Percentiles rank a stretch among this genome's conserved stretches.
phyloP scores from a whole-genome alignment of 108 stramenopile species.

The Cyclotella baltica region DNA sequence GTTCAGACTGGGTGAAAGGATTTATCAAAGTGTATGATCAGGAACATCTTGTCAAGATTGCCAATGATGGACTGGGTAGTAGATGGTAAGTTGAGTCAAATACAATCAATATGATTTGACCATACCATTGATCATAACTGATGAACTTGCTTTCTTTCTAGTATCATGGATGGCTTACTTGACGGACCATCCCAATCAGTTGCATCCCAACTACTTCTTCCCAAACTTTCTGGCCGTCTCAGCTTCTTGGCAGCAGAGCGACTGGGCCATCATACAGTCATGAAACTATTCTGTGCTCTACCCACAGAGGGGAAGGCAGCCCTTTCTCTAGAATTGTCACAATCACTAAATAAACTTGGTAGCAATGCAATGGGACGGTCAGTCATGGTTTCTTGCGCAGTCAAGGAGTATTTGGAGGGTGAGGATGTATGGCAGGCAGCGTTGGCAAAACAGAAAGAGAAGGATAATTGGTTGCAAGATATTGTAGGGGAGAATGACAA shows the following conservation, averaged over 20 bases:
- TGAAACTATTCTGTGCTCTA: conserved; percentile 72
- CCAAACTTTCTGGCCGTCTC: conserved; percentile 65
- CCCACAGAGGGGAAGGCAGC: conserved; percentile 70
- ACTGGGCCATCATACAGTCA: conserved; percentile 84
- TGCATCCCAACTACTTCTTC: conserved; percentile 55
- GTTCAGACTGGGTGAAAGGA: conserved; percentile 67
- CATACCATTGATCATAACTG: not conserved
- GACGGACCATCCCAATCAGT: conserved; percentile 63
- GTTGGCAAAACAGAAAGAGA: conserved; percentile 46
- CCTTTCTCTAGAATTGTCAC: conserved; percentile 69
- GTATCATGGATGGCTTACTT: conserved; percentile 80
- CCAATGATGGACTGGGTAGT: conserved; percentile 86
- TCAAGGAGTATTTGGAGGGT: conserved; percentile 68
- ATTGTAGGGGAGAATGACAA: conserved; percentile 45
- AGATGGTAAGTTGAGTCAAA: conserved; percentile 52
- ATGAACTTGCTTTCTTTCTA: conserved; percentile 12
- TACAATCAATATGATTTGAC: not conserved
- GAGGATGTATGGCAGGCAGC: conserved; percentile 57
- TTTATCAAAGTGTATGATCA: conserved; percentile 50
- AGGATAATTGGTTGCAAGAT: conserved; percentile 59
- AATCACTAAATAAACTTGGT: conserved; percentile 67
- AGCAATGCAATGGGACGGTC: conserved; percentile 82
- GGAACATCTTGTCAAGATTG: conserved; percentile 64
- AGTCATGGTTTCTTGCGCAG: conserved; percentile 67
- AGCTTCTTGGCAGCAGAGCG: conserved; percentile 69